Evolutionary conservation across 2,329 filamentous ascomycete genomes (phyloP), one percentile per base, ranked within the genome.

Genomic region (Pleomassaria siparia): DNA sequence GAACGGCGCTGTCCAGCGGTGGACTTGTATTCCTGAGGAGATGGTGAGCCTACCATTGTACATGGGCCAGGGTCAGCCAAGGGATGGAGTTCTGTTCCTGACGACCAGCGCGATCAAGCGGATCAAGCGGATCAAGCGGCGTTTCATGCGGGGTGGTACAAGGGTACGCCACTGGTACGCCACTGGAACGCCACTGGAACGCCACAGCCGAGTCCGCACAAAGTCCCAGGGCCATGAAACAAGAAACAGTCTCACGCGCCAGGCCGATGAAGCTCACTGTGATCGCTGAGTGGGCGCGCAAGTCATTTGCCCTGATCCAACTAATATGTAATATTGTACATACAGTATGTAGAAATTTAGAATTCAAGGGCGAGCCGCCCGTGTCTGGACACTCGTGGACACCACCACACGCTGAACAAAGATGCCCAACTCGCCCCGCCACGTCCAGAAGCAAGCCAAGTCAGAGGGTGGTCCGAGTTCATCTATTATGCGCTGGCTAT

Each of bases 351-450:
- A n/a, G n/a, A n/a, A n/a, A n/a, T n/a, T n/a, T n/a, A n/a, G n/a
- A n/a, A n/a, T n/a, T n/a, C n/a, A n/a, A n/a, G n/a, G n/a, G 64
- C 64, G 61, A 63, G 58, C 44, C 39, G 44, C 44, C 54, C 50
- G 50, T 29, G 47, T 49, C 55, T 61, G 57, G 49, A n/a, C n/a
- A n/a, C n/a, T n/a, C n/a, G n/a, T n/a, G n/a, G n/a, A n/a, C n/a
- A n/a, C 58, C 37, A 49, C 49, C 43, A 47, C 25, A 40, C 4
- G 35, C 13, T n/a, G 9, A 43, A 43, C n/a, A n/a, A n/a, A n/a
- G n/a, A n/a, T n/a, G n/a, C n/a, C n/a, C n/a, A n/a, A n/a, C n/a
- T n/a, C n/a, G n/a, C n/a, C n/a, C n/a, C n/a, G n/a, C n/a, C n/a
- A n/a, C n/a, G n/a, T n/a, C n/a, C n/a, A n/a, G n/a, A n/a, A n/a